Evolutionary conservation across 768 basidiomycete species (phyloP).

Genomic region (Hygrophorus pudorinus): DNA sequence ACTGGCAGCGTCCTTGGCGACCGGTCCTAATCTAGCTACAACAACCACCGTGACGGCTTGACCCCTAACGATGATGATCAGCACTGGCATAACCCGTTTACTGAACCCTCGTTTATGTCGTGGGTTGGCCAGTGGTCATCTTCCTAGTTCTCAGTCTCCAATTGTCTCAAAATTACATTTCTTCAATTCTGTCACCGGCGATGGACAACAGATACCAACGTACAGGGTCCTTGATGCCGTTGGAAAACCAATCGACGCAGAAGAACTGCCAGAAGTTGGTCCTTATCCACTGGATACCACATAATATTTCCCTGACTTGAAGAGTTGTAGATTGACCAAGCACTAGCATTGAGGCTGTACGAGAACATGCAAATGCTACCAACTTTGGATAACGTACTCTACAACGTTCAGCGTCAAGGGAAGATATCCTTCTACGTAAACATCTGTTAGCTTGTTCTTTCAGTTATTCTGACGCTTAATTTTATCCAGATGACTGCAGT

Average conservation of each 20-base stretch:
- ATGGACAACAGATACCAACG: conserved; percentile 64
- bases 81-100: too few species aligned
- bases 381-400: conserved; percentile 76
- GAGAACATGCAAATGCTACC: conserved; percentile 76
- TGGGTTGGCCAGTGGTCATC: conserved; percentile 7
- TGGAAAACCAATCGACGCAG: conserved; percentile 65
- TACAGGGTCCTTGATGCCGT: conserved; percentile 79
- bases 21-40: too few species aligned
- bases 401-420: conserved; percentile 90
- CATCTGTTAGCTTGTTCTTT: neutral
- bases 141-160: conserved; percentile 43
- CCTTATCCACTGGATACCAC: neutral
- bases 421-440: conserved; percentile 82
- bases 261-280: conserved; percentile 64
- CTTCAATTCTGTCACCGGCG: conserved; percentile 66
- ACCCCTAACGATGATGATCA: too few species aligned
- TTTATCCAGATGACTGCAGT: conserved; percentile 67
- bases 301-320: neutral
- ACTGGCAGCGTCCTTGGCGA: too few species aligned
- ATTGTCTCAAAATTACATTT: conserved; percentile 64
- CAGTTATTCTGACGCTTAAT: conserved; percentile 1
- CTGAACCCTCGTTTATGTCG: too few species aligned
- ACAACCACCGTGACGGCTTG: too few species aligned
- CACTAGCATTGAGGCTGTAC: conserved; percentile 60
- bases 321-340: conserved; percentile 50